Evolutionary conservation across 345 rosid species (phyloP), one percentile per base, ranked within the genome.

Genomic region (Populus tremula): DNA sequence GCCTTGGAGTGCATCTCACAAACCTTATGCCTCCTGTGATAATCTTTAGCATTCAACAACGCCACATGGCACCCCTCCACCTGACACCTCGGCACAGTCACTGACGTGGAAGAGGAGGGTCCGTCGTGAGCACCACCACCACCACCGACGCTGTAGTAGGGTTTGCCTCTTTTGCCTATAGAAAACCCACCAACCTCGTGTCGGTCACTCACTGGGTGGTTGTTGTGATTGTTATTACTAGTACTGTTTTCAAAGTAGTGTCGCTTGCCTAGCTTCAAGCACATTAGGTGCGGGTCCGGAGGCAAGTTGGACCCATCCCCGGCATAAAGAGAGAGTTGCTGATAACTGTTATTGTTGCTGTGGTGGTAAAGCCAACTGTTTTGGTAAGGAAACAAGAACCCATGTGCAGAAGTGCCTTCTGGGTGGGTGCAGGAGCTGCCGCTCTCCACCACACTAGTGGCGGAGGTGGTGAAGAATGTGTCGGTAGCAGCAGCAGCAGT

Each of bases 1-100:
- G 90, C 88, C 80, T 93, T 91, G 0, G 98, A 86, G 82, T 93
- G 98, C 78, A 79, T 80, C 83, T 88, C 98, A 35, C 98, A 93
- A 62, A 93, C 93, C 80, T 89, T 91, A 78, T 93, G 98, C 81
- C 92, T 87, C 72, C 87, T 81, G 74, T 93, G 93, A 86, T 93
- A 93, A 63, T 87, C 93, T 81, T 90, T 93, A 5, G 91, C 89
- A 74, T 87, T 83, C 3, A 86, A 77, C 76, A 93, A 86, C 45
- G 81, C 86, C 73, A 83, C 87, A 11, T 88, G 78, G 83, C 98
- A 93, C 4, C 92, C 98, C 74, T 91, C 93, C 50, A 92, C 89
- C 53, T 90, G 98, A 85, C 98, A 93, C 79, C 89, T 85, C 0
- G 92, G 88, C 38, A 86, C 88, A 36, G 72, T 18, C 70, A 13